Evolutionary conservation across 179 eudicot species (phyloP), one percentile per base, ranked within the genome.

Genomic region (Spergularia azorica): DNA sequence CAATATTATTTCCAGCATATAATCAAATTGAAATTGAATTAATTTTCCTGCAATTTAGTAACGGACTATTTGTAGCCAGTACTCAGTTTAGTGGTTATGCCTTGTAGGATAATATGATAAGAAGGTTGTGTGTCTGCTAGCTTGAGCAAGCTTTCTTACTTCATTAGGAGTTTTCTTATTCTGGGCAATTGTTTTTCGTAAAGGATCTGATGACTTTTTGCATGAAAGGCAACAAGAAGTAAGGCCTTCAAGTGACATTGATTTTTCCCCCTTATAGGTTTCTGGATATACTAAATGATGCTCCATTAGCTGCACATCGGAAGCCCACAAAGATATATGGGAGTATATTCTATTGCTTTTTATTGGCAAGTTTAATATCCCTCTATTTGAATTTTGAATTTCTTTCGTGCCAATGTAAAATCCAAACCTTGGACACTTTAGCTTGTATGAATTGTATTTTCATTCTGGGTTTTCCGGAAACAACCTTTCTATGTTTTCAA

Each of bases 301-400:
- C 98, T 56, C 99, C 99, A 71, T 81, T 95, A 84, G 96, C 88
- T 82, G 92, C 94, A 55, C 97, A 91, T 71, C 89, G 97, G 75
- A 91, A 88, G 88, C 95, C 90, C 63, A 90, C 97, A 79, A 90
- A 86, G 82, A 82, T 93, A 51, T 65, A 87, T 36, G 97, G 97
- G 77, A 90, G 98, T 75, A 64, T 95, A 80, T 72, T 93, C 71
- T 95, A 91, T 81, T 87, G 94, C 83, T 55, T 95, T 73, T 75
- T 93, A 77, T 79, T 95, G 97, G 99, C 86, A 93, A 91, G 98
- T 88, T 61, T 67, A 50, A 62, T 85, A 38, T 81, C 57, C 76
- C 71, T 73, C 39, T n/a, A 48, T 70, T 36, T 66, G 60, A 64
- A 70, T 70, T n/a, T 17, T 61, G 57, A 57, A 43, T 21, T 26